A percentile compares a stretch with the other conserved stretches of the same genome.
Conservation (phyloP, 164 flowering plant genomes). For the Akebia trifoliata region DNA sequence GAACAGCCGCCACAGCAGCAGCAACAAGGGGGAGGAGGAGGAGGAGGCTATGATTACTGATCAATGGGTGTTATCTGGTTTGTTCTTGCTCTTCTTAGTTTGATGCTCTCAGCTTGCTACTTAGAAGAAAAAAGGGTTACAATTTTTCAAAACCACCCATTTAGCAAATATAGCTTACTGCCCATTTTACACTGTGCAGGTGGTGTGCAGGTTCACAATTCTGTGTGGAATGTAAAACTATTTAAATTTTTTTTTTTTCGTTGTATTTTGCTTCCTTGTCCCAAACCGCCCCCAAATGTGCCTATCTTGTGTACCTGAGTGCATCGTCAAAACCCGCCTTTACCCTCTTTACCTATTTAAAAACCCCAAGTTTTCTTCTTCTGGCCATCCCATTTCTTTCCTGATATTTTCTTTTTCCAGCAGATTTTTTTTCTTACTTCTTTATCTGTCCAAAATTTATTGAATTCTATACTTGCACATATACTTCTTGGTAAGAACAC, state of each 20-base stretch:
- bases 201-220: constrained; percentile 60
- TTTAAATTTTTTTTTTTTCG: not conserved
- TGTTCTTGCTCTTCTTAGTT: constrained; percentile 9
- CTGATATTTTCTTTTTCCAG: no score
- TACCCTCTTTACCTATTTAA: no score
- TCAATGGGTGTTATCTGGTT: constrained; percentile 27
- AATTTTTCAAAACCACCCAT: constrained; percentile 4
- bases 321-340: no score
- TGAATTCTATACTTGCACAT: no score
- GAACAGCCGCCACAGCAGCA: constrained; percentile 26
- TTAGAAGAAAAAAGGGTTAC: constrained; percentile 1
- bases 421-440: no score
- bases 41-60: constrained; percentile 37
- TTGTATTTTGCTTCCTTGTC: not conserved
- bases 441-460: no score
- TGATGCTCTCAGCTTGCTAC: constrained; percentile 12
- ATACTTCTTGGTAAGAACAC: no score
- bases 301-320: constrained; percentile 4
- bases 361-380: no score
- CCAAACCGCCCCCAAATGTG: not conserved
- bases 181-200: constrained; percentile 72
- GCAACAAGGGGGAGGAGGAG: constrained; percentile 16
- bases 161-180: constrained; percentile 37
- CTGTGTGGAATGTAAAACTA: constrained; percentile 34
- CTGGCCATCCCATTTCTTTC: no score